Conservation (phyloP, 257 asterid genomes). For the Salvia miltiorrhiza region DNA sequence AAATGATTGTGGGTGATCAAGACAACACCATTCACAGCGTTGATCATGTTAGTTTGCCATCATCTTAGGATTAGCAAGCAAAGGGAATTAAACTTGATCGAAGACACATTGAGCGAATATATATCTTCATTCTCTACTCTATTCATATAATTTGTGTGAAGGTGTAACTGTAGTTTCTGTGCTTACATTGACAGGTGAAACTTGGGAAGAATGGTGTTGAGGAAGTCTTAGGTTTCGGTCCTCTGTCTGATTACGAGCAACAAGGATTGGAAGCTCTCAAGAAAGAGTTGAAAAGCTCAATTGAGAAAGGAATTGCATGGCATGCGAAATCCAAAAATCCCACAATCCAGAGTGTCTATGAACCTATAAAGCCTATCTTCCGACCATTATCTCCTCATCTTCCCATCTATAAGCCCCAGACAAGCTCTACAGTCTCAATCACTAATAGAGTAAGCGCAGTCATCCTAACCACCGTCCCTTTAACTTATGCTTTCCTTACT, state of each 20-base stretch:
- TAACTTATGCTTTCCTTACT: slow-evolving; percentile 13
- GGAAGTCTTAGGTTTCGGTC: slow-evolving; percentile 66
- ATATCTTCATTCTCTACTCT: background rate
- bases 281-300: slow-evolving; percentile 58
- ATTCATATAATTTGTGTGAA: background rate
- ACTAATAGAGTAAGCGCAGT: slow-evolving; percentile 16
- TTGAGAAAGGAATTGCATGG: slow-evolving; percentile 62
- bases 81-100: background rate
- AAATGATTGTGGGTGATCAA: background rate
- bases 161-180: background rate
- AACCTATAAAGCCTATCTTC: slow-evolving; percentile 20
- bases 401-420: slow-evolving; percentile 24
- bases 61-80: background rate
- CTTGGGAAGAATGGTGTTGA: slow-evolving; percentile 81
- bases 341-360: slow-evolving; percentile 8
- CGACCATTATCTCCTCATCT: slow-evolving; percentile 27
- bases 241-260: slow-evolving; percentile 59
- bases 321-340: slow-evolving; percentile 22
- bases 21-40: background rate
- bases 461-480: slow-evolving; percentile 20
- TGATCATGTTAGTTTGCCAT: background rate
- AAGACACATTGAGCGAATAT: too few species aligned
- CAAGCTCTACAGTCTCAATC: slow-evolving; percentile 24
- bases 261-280: slow-evolving; percentile 73
- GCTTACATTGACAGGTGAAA: slow-evolving; percentile 45